Evolutionary conservation across 192 early-diverging fungal genomes (phyloP).

Genomic region (Chytriomyces sp.): DNA sequence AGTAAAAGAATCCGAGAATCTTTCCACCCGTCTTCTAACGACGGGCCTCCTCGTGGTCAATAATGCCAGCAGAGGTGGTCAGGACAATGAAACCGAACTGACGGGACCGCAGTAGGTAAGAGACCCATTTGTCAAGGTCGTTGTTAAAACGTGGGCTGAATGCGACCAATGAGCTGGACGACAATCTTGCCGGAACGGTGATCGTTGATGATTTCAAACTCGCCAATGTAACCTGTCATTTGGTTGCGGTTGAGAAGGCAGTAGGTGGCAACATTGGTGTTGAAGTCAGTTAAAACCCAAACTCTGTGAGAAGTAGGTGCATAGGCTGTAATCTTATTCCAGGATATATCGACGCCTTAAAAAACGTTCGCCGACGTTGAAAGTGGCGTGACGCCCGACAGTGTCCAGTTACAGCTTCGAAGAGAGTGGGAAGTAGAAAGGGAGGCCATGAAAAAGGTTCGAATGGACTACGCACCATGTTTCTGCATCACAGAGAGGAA

Average conservation of each 20-base stretch:
- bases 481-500: conserved; percentile 99
- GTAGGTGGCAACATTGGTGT: conserved; percentile 37
- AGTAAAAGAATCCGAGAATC: conserved; percentile 45
- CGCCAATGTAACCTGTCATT: conserved; percentile 90
- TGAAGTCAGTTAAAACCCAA: conserved; percentile 36
- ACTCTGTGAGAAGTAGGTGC: conserved; percentile 5
- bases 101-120: conserved; percentile 96
- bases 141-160: conserved; percentile 97
- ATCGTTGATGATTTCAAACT: conserved; percentile 98
- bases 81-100: conserved; percentile 94
- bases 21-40: conserved; percentile 96
- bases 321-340: conserved; percentile 57
- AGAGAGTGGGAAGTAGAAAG: conserved; percentile 2
- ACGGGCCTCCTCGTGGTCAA: conserved; percentile 99
- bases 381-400: conserved; percentile 50
- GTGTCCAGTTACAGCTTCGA: conserved; percentile 77
- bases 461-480: conserved; percentile 71
- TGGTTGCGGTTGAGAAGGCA: conserved; percentile 33
- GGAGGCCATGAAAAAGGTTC: neutral
- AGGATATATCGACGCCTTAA: conserved; percentile 72
- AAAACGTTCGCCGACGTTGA: conserved; percentile 64
- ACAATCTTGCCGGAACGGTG: conserved; percentile 98
- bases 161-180: conserved; percentile 95
- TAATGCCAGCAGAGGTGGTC: conserved; percentile 77
- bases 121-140: conserved; percentile 96